A percentile compares a stretch with the other conserved stretches of the same genome.
Evolutionary conservation across 2,329 filamentous ascomycete species (phyloP).

Genomic region (Monosporascus ibericus): DNA sequence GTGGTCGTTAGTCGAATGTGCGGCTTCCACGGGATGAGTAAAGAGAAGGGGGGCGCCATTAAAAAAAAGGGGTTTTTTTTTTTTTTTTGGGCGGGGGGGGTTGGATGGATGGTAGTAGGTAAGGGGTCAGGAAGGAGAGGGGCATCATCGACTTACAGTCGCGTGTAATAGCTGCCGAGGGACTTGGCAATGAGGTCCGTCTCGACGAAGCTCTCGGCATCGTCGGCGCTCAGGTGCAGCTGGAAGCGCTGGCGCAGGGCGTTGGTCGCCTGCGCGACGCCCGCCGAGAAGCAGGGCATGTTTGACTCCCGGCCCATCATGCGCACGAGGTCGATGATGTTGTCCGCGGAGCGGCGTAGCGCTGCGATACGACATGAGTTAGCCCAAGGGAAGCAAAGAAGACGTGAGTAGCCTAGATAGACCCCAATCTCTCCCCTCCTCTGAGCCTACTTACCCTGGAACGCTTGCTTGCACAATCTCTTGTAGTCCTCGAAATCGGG

Average conservation of each 20-base stretch:
- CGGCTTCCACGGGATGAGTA: constrained; percentile 8
- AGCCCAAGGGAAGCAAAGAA: neutral
- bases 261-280: constrained; percentile 63
- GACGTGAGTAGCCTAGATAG: neutral
- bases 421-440: neutral
- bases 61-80: too few relatives aligned
- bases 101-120: neutral
- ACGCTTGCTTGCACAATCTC: constrained; percentile 73
- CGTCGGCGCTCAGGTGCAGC: constrained; percentile 74
- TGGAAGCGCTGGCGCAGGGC: constrained; percentile 71
- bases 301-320: constrained; percentile 80
- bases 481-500: constrained; percentile 71
- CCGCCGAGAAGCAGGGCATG: constrained; percentile 78
- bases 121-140: neutral
- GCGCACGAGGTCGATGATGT: constrained; percentile 74
- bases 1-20: constrained; percentile 9
- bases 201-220: constrained; percentile 76
- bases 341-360: constrained; percentile 69
- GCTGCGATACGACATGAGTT: constrained; percentile 37
- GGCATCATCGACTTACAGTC: constrained; percentile 54
- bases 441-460: constrained; percentile 53
- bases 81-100: too few relatives aligned
- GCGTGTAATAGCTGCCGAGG: constrained; percentile 79
- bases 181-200: constrained; percentile 74
- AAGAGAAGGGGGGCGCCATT: neutral